phyloP scores from a whole-genome alignment of 148 eudicot species.

The Salicornia ramosissima region DNA sequence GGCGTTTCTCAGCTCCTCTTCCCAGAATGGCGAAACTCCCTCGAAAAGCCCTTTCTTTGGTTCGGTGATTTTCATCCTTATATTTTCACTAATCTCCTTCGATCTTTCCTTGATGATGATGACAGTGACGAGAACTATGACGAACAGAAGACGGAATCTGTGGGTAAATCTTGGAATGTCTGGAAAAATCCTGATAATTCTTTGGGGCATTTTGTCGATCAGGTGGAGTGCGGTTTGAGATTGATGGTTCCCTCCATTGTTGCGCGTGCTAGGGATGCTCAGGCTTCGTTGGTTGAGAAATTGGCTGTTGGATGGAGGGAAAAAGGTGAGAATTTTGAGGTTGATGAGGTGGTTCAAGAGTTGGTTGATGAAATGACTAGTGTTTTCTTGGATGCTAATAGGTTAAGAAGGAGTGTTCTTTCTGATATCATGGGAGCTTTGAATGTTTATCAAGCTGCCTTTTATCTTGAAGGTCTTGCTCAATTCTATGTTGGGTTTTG shows the following conservation, averaged over 20 bases:
- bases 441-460: slow-evolving; percentile 62
- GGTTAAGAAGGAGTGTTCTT: slow-evolving; percentile 69
- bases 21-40: slow-evolving; percentile 55
- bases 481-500: slow-evolving; percentile 73
- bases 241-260: slow-evolving; percentile 67
- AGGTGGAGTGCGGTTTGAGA: slow-evolving; percentile 79
- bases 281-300: slow-evolving; percentile 41
- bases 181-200: slow-evolving; percentile 41
- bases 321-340: slow-evolving; percentile 16
- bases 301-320: slow-evolving; percentile 42
- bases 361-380: slow-evolving; percentile 59
- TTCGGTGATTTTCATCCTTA: slow-evolving; percentile 86
- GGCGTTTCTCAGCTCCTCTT: slow-evolving; percentile 51
- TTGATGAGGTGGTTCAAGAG: slow-evolving; percentile 31
- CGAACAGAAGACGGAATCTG: slow-evolving; percentile 10
- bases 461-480: slow-evolving; percentile 66
- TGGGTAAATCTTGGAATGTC: slow-evolving; percentile 37
- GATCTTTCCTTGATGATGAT: slow-evolving; percentile 48
- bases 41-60: slow-evolving; percentile 76
- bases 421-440: slow-evolving; percentile 58
- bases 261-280: slow-evolving; percentile 49
- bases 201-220: slow-evolving; percentile 44
- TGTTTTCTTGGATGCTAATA: slow-evolving; percentile 75
- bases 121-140: slow-evolving; percentile 14
- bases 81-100: slow-evolving; percentile 63